These are phyloP conservation scores for Suillus discolor DNA, from an alignment of 768 basidiomycete species.

Conservation along the genomic window DNA sequence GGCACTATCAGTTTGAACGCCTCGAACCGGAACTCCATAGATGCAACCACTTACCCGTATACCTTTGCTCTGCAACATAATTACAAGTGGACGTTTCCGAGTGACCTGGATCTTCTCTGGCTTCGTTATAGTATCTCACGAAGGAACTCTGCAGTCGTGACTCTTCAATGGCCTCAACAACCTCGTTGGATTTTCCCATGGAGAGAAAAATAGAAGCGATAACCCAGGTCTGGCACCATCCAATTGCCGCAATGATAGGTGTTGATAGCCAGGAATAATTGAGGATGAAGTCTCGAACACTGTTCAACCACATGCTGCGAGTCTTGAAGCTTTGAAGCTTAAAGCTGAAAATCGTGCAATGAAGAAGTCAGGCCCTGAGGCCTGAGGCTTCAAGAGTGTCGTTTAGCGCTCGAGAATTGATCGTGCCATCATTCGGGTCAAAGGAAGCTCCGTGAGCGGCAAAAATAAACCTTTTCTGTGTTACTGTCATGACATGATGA, in stretches of 20 bases:
- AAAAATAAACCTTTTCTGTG: neutral
- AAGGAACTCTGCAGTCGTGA: conserved; percentile 4
- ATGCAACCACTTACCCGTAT: conserved; percentile 2
- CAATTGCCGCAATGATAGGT: conserved; percentile 5
- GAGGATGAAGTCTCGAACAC: conserved; percentile 6
- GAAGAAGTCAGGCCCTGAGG: neutral
- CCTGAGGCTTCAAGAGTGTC: neutral
- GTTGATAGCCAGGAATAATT: conserved; percentile 7
- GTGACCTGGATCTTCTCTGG: neutral
- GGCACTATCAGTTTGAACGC: neutral
- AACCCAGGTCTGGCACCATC: conserved; percentile 4
- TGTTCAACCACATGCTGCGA: neutral
- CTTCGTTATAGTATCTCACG: conserved; percentile 1
- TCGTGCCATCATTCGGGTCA: neutral
- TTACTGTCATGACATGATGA: too few relatives aligned
- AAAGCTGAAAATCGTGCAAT: neutral
- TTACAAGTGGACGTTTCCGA: conserved; percentile 1
- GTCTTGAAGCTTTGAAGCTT: neutral
- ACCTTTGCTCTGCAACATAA: conserved; percentile 9
- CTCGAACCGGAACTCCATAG: neutral
- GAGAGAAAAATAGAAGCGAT: conserved; percentile 7
- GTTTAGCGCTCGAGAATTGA: neutral
- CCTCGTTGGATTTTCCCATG: neutral
- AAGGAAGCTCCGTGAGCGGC: neutral
- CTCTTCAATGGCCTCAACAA: conserved; percentile 2